Evolutionary conservation across 257 asterid species (phyloP).

Genomic region (Vinca minor): DNA sequence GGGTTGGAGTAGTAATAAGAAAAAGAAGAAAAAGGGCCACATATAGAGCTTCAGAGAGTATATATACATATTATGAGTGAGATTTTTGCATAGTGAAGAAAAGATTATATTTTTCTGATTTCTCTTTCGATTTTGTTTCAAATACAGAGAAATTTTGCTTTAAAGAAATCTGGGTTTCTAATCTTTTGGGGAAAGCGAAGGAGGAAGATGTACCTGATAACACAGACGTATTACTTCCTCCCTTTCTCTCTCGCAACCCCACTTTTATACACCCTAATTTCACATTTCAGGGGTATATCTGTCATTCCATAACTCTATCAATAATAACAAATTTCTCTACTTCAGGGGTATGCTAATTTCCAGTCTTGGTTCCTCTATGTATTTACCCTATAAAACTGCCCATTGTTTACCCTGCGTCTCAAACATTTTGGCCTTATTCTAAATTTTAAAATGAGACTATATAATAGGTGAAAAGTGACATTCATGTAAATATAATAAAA

Average conservation of each 20-base stretch:
- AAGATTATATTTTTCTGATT: constrained; percentile 6
- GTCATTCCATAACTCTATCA: neutral
- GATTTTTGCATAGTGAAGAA: constrained; percentile 34
- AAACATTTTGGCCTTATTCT: no score
- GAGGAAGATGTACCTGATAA: constrained; percentile 14
- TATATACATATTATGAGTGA: constrained; percentile 31
- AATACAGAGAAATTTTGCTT: constrained; percentile 7
- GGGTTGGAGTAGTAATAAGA: constrained; percentile 13
- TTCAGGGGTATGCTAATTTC: no score
- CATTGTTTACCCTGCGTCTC: no score
- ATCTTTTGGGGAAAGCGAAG: neutral
- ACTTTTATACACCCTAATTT: constrained; percentile 19
- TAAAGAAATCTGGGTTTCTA: constrained; percentile 3
- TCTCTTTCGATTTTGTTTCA: constrained; percentile 2
- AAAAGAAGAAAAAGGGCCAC: constrained; percentile 23
- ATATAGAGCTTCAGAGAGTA: no score
- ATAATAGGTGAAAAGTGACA: no score
- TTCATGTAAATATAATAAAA: no score
- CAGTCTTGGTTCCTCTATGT: no score
- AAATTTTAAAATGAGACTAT: no score
- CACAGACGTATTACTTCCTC: neutral
- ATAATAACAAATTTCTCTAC: no score
- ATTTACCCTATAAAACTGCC: no score
- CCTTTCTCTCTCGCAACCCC: neutral
- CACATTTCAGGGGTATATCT: neutral